phyloP scores from a whole-genome alignment of 345 rosid species.

The Bruguiera gymnorhiza region DNA sequence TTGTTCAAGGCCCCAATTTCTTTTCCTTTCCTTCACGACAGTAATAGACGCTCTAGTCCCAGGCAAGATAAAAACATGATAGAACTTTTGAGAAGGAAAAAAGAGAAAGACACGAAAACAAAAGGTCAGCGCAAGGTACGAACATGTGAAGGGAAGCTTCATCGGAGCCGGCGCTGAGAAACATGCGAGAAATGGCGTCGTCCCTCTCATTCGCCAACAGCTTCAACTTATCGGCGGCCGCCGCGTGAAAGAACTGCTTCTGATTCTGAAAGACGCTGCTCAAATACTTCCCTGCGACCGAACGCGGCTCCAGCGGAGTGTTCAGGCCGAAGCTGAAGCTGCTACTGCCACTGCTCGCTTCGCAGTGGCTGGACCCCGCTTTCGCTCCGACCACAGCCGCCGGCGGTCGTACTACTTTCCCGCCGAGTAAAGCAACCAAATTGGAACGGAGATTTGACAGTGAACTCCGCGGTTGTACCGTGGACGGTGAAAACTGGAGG shows the following conservation, averaged over 20 bases:
- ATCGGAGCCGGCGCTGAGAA: conserved; percentile 58
- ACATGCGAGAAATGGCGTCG: conserved; percentile 57
- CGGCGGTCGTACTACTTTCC: conserved; percentile 5
- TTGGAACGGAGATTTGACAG: not conserved
- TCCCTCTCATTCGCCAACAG: conserved; percentile 58
- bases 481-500: conserved; percentile 32
- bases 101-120: not conserved
- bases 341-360: conserved; percentile 47
- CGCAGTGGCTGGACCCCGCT: conserved; percentile 75
- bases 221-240: conserved; percentile 75
- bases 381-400: conserved; percentile 30
- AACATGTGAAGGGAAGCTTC: conserved; percentile 83
- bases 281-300: conserved; percentile 65
- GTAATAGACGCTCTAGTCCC: no score
- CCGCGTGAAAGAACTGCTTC: conserved; percentile 63
- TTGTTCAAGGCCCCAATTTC: not conserved
- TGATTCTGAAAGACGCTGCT: conserved; percentile 74
- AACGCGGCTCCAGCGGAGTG: conserved; percentile 72
- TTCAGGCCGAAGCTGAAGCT: conserved; percentile 43
- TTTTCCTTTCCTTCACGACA: no score
- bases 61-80: not conserved
- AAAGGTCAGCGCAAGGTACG: not conserved
- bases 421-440: not conserved
- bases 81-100: not conserved
- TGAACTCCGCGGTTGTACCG: conserved; percentile 12